Conservation (phyloP, 2,329 filamentous ascomycete species). For the Dactylellina cionopaga region DNA sequence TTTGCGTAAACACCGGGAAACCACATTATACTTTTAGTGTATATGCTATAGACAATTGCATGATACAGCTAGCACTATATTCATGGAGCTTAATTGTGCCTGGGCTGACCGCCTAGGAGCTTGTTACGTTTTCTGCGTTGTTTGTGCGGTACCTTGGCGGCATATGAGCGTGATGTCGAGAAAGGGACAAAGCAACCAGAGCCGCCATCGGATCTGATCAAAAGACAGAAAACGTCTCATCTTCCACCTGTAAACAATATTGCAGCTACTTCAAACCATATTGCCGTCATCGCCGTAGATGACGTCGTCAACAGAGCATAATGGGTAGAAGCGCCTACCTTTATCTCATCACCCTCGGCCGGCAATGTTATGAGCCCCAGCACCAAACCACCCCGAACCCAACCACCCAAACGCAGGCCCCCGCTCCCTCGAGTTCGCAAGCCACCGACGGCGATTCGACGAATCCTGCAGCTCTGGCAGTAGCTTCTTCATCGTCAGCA, state of each 20-base stretch:
- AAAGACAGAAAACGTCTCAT: neutral
- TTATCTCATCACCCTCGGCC: conserved; percentile 46
- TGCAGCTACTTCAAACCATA: neutral
- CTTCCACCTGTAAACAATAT: too few species aligned
- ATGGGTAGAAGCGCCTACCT: conserved; percentile 53
- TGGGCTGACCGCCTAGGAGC: too few species aligned
- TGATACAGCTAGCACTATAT: too few species aligned
- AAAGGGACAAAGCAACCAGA: too few species aligned
- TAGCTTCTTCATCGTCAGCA: neutral
- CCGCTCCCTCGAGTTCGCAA: conserved; percentile 5
- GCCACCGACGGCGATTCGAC: neutral
- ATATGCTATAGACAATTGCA: too few species aligned
- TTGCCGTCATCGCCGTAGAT: conserved; percentile 11
- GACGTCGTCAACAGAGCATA: neutral
- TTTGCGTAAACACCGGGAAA: too few species aligned
- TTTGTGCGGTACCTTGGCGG: too few species aligned
- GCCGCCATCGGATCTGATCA: too few species aligned
- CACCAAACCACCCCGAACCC: conserved; percentile 7
- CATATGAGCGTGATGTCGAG: too few species aligned
- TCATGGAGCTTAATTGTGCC: too few species aligned
- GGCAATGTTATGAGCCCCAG: conserved; percentile 50
- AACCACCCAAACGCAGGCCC: neutral
- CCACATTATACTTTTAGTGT: too few species aligned
- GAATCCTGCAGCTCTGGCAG: neutral
- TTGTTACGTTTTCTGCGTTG: too few species aligned